Evolutionary conservation across 306 rosid genomes (phyloP).

Genomic region (Coriaria nepalensis): DNA sequence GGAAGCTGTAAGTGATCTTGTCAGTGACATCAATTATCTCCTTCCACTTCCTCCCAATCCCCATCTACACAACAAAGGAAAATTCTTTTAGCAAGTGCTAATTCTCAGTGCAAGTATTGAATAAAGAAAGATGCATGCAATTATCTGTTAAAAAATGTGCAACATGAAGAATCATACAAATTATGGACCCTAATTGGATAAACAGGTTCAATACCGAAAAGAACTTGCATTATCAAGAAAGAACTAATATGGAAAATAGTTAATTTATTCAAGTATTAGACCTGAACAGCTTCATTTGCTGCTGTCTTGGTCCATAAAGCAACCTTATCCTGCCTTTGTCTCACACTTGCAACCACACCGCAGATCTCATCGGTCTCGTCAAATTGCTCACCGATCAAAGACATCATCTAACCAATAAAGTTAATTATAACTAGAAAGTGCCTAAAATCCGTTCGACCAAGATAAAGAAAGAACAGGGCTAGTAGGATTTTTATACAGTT

Average conservation of each 20-base stretch:
- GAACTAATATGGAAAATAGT: too few species aligned
- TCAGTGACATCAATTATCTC: conserved; percentile 63
- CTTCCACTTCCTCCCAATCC: conserved; percentile 98
- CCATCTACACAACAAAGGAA: conserved; percentile 42
- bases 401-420: conserved; percentile 54
- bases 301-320: conserved; percentile 91
- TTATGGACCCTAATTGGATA: too few species aligned
- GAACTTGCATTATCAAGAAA: too few species aligned
- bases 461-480: neutral
- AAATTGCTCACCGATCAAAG: conserved; percentile 90
- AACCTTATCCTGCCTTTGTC: conserved; percentile 86
- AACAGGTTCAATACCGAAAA: too few species aligned
- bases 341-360: conserved; percentile 91
- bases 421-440: neutral
- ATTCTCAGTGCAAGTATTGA: too few species aligned
- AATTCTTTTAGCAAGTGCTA: neutral
- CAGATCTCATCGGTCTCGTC: conserved; percentile 87
- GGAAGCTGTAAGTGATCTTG: conserved; percentile 59
- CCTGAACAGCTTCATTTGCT: conserved; percentile 93
- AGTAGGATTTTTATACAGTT: conserved; percentile 39
- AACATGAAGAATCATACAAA: too few species aligned
- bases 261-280: conserved; percentile 14
- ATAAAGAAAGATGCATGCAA: too few species aligned
- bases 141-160: too few species aligned
- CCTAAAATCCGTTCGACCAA: neutral